phyloP scores from a whole-genome alignment of 139 green algal genomes.

The Edaphochlamys debaryana region DNA sequence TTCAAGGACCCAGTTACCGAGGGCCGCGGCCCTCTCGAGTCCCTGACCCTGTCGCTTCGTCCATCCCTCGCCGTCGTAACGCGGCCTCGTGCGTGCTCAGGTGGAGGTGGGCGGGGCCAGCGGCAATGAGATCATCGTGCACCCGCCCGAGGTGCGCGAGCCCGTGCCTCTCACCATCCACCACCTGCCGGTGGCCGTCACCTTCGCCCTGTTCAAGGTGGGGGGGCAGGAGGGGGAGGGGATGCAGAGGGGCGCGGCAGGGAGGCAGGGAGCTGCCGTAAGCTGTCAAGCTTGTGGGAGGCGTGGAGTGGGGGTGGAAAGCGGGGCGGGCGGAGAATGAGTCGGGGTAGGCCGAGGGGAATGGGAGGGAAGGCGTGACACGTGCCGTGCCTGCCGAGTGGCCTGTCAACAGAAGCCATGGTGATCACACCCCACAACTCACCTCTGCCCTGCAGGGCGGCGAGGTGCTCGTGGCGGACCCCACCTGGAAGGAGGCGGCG shows the following conservation, averaged over 20 bases:
- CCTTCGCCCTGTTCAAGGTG: constrained; percentile 86
- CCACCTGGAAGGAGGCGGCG: constrained; percentile 79
- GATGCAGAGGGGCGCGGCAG: neutral
- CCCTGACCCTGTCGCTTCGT: too few species aligned
- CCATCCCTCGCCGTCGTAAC: too few species aligned
- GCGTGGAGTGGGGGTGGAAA: too few species aligned
- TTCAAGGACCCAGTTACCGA: too few species aligned
- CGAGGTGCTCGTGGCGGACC: constrained; percentile 76
- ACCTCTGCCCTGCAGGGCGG: constrained; percentile 53
- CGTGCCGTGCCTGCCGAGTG: too few species aligned
- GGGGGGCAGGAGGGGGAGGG: neutral
- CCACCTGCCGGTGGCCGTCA: constrained; percentile 86
- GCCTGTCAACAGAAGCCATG: too few species aligned
- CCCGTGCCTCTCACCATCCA: constrained; percentile 88
- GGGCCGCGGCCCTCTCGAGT: too few species aligned
- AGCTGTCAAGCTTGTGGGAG: too few species aligned
- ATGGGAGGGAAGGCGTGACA: too few species aligned
- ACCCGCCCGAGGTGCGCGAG: constrained; percentile 73
- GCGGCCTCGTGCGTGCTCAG: neutral
- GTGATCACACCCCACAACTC: too few species aligned
- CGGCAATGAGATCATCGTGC: constrained; percentile 49
- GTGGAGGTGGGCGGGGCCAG: constrained; percentile 51
- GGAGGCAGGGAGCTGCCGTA: neutral
- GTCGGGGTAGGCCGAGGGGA: too few species aligned
- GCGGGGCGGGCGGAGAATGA: too few species aligned